Evolutionary conservation across 1,284 basidiomycete species (phyloP), one percentile per base, ranked within the genome.

Genomic region (Caloboletus firmus): DNA sequence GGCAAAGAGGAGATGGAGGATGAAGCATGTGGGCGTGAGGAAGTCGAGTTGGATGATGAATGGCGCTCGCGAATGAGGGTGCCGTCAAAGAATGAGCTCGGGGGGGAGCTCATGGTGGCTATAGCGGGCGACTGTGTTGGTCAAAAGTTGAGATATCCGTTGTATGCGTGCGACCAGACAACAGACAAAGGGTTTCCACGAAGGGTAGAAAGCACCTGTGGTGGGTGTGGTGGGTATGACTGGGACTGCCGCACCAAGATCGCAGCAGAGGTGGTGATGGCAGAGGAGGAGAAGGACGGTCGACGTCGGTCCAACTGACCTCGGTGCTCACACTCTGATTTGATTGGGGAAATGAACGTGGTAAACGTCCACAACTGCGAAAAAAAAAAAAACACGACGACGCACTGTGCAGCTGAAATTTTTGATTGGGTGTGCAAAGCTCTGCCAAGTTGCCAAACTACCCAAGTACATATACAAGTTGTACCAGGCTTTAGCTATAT

Each of bases 1-100:
- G 71, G 59, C 9, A 72, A 59, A 39, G 62, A 61, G 30, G 66
- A 61, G 4, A 65, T 56, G 8, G 67, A 59, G 5, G 71, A 56
- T 2, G 66, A 54, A 5, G 61, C 49, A 2, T 45, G 51, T 3
- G 58, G 57, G 18, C 65, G 67, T 2, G 57, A 58, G 17, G 66
- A 55, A 20, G 61, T 43, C 4, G 65, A 70, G n/a, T 45, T 56
- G 24, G 66, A 66, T 6, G 67, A 65, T 0, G 68, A 57, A 46
- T 63, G 54, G 37, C 67, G 70, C 26, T 72, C 67, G 17, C 64
- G 69, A 3, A 51, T 18, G 0, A 53, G 52, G 3, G 60, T 49
- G 2, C 45, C 41, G 26, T 60, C 64, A 6, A 67, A 47, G 3
- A 51, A 54, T 4, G 63, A 46, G 45, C 36, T 42, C 13, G 48